Percentiles rank a stretch among this genome's conserved stretches.
phyloP scores from a whole-genome alignment of 208 protist genomes.

The Leptomonas pyrrhocoris region DNA sequence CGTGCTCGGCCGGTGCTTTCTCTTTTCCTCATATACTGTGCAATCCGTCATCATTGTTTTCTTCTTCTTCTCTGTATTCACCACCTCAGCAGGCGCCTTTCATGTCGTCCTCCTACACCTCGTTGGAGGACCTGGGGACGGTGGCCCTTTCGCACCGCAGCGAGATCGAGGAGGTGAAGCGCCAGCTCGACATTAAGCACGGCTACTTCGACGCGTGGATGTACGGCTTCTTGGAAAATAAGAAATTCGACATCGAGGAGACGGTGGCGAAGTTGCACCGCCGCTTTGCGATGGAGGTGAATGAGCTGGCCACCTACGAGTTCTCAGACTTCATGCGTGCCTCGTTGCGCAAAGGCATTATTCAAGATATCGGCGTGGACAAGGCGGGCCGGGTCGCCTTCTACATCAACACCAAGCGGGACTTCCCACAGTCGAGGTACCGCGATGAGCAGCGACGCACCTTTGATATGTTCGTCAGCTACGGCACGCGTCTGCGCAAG shows the following conservation, averaged over 20 bases:
- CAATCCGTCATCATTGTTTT: neutral
- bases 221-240: slow-evolving; percentile 82
- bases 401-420: slow-evolving; percentile 53
- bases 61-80: neutral
- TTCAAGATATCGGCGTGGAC: slow-evolving; percentile 65
- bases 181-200: slow-evolving; percentile 47
- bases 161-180: slow-evolving; percentile 66
- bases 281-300: slow-evolving; percentile 61
- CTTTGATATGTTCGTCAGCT: slow-evolving; percentile 79
- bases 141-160: slow-evolving; percentile 53
- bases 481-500: slow-evolving; percentile 55
- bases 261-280: slow-evolving; percentile 73
- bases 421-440: slow-evolving; percentile 42
- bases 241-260: slow-evolving; percentile 75
- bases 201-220: slow-evolving; percentile 73
- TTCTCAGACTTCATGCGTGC: slow-evolving; percentile 62
- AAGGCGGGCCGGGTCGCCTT: slow-evolving; percentile 55
- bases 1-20: no score
- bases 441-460: slow-evolving; percentile 49
- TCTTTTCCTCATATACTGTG: no score
- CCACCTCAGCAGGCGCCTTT: neutral
- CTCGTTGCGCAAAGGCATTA: slow-evolving; percentile 57
- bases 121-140: slow-evolving; percentile 57
- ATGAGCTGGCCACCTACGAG: slow-evolving; percentile 59
- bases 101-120: slow-evolving; percentile 38